These are phyloP conservation scores for Arachnomyces sp. DNA, from an alignment of 2,329 filamentous ascomycete genomes.

Conservation along the genomic window DNA sequence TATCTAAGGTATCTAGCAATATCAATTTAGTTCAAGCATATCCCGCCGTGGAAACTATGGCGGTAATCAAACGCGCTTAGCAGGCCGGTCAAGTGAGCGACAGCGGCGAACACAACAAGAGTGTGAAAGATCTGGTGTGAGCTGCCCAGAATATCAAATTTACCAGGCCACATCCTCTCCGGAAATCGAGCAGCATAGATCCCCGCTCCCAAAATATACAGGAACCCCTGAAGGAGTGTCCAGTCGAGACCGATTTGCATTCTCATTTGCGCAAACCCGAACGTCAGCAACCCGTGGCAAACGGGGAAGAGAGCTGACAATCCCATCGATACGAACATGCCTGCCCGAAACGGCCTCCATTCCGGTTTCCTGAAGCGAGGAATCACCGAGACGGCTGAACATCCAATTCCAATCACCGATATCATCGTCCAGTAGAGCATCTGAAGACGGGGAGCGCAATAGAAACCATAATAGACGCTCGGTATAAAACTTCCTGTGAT, in stretches of 20 bases:
- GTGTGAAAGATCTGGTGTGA: constrained; percentile 97
- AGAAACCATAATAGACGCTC: constrained; percentile 80
- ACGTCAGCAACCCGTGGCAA: constrained; percentile 62
- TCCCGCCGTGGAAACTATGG: constrained; percentile 43
- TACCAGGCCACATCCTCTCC: constrained; percentile 68
- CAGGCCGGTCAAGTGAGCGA: constrained; percentile 73
- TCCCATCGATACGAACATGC: constrained; percentile 85
- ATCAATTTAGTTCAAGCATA: neutral
- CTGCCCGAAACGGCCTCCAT: constrained; percentile 76
- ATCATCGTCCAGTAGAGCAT: constrained; percentile 72
- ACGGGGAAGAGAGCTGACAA: constrained; percentile 77
- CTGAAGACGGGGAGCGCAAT: constrained; percentile 59
- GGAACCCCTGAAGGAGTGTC: constrained; percentile 67
- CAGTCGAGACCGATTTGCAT: constrained; percentile 71
- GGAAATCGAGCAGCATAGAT: constrained; percentile 82
- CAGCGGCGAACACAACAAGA: constrained; percentile 74
- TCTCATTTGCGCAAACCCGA: constrained; percentile 60
- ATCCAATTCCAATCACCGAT: constrained; percentile 65
- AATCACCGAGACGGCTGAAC: constrained; percentile 66
- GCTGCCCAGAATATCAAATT: constrained; percentile 83
- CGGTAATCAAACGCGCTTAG: constrained; percentile 79
- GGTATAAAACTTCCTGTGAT: constrained; percentile 91
- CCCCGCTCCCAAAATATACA: constrained; percentile 80
- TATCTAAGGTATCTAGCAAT: neutral
- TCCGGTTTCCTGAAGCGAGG: constrained; percentile 75